phyloP scores from a whole-genome alignment of 495 filamentous ascomycete species.

The Penicillium simplicissimum region DNA sequence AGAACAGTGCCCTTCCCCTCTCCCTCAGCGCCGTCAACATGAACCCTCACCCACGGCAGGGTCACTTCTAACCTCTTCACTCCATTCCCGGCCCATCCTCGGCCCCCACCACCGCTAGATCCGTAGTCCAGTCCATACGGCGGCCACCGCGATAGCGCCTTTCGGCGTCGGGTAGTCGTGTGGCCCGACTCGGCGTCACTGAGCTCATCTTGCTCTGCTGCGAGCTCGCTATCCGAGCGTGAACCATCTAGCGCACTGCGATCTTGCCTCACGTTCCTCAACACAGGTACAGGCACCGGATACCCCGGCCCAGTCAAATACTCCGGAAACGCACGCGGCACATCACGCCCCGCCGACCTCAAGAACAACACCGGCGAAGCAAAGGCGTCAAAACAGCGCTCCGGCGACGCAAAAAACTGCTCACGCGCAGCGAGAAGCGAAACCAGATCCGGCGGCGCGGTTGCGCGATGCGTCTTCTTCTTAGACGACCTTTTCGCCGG shows the following conservation, averaged over 20 bases:
- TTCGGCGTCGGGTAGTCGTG: slow-evolving; percentile 31
- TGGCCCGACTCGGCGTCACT: background rate
- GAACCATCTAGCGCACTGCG: background rate
- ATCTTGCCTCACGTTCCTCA: slow-evolving; percentile 9
- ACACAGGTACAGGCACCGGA: slow-evolving; percentile 37
- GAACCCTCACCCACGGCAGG: slow-evolving; percentile 38
- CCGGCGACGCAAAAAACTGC: slow-evolving; percentile 46
- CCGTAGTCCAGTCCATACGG: slow-evolving; percentile 44
- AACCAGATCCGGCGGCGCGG: slow-evolving; percentile 36
- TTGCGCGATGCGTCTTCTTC: background rate
- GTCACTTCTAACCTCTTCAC: slow-evolving; percentile 31
- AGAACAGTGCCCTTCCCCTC: slow-evolving; percentile 23
- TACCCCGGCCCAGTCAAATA: slow-evolving; percentile 41
- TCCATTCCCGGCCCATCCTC: slow-evolving; percentile 15
- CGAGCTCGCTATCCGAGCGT: slow-evolving; percentile 9
- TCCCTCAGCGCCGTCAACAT: slow-evolving; percentile 11
- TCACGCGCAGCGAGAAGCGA: slow-evolving; percentile 41
- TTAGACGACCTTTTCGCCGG: slow-evolving; percentile 6
- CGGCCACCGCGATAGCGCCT: slow-evolving; percentile 43
- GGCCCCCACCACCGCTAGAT: slow-evolving; percentile 11
- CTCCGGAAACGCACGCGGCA: slow-evolving; percentile 36
- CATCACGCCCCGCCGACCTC: slow-evolving; percentile 46
- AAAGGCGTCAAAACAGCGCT: slow-evolving; percentile 58
- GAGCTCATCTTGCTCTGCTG: background rate
- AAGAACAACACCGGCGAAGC: slow-evolving; percentile 61